A percentile compares a stretch with the other conserved stretches of the same genome.
phyloP scores from a whole-genome alignment of 1,139 yeast species.

The Cylindricascospora bacillispora region DNA sequence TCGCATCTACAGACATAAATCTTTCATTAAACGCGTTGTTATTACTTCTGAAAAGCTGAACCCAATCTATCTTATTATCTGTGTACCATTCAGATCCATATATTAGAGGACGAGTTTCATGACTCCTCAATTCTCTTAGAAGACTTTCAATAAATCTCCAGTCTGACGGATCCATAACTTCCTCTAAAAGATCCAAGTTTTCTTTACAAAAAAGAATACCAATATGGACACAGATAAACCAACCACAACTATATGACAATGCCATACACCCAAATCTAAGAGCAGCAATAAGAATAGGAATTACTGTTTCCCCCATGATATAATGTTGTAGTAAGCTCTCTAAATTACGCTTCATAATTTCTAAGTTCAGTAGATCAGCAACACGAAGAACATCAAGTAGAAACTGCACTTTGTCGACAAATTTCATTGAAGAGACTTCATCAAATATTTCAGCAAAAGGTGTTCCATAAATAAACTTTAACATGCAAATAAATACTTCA shows the following conservation, averaged over 20 bases:
- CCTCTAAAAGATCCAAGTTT: conserved; percentile 15
- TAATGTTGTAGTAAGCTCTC: conserved; percentile 51
- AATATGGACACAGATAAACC: conserved; percentile 57
- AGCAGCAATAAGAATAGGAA: conserved; percentile 43
- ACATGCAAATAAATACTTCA: conserved; percentile 33
- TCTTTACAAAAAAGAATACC: conserved; percentile 48
- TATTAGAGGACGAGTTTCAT: conserved; percentile 7
- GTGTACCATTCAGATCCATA: conserved; percentile 22
- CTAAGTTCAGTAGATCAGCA: conserved; percentile 52
- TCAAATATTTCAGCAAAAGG: conserved; percentile 35
- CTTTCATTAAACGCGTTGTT: conserved; percentile 33
- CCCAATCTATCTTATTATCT: conserved; percentile 11
- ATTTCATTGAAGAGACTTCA: conserved; percentile 7
- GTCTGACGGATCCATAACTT: conserved; percentile 18
- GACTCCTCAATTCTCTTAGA: no score
- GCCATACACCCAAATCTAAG: conserved; percentile 39
- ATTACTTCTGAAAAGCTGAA: conserved; percentile 25
- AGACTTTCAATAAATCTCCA: conserved; percentile 26
- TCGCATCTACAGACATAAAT: conserved; percentile 35
- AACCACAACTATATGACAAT: conserved; percentile 47
- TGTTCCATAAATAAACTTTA: conserved; percentile 47
- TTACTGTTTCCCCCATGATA: conserved; percentile 49
- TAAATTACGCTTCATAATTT: conserved; percentile 46
- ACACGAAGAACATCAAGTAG: conserved; percentile 48
- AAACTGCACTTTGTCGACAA: conserved; percentile 36